Evolutionary conservation across 305 asterid species (phyloP), one percentile per base, ranked within the genome.

Genomic region (Solanum hybrid): DNA sequence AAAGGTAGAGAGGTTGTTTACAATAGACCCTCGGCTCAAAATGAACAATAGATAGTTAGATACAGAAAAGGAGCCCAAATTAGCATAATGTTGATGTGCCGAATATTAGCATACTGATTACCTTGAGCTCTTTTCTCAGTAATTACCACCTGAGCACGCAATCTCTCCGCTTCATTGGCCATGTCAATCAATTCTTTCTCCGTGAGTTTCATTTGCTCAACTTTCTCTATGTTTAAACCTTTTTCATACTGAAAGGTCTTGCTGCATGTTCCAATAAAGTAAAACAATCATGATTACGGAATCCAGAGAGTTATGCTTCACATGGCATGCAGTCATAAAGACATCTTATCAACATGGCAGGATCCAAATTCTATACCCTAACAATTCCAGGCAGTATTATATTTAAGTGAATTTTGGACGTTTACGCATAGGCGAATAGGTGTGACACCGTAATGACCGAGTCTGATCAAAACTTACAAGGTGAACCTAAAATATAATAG

Each of bases 211-310:
- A 96, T 87, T 89, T 94, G 92, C 86, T 94, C 95, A 87, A 96
- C 98, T 93, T 96, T 95, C 78, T 92, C 95, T 26, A 69, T 88
- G 91, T 96, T 97, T 73, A 89, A 42, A 83, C 95, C 92, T 91
- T 96, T 96, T 90, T 96, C 97, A 24, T 92, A 89, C 90, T 95
- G 96, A 80, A 97, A 96, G 31, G 96, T 95, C 90, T 91, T 91
- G 85, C 99, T 96, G 88, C 88, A 85, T 51, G 46, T 87, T 78
- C 85, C 88, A 36, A 81, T 36, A 28, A 81, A 76, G 85, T 31
- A 35, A 64, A 42, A 74, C 81, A 26, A 73, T 12, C 75, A 24
- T 22, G 42, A 80, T 33, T 11, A 10, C 33, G n/a, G 87, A 13
- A 36, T 88, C 13, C 26, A 80, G 78, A 24, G 61, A 8, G 36